phyloP scores from a whole-genome alignment of 2,329 filamentous ascomycete genomes.

The Pestalotiopsis sp. region DNA sequence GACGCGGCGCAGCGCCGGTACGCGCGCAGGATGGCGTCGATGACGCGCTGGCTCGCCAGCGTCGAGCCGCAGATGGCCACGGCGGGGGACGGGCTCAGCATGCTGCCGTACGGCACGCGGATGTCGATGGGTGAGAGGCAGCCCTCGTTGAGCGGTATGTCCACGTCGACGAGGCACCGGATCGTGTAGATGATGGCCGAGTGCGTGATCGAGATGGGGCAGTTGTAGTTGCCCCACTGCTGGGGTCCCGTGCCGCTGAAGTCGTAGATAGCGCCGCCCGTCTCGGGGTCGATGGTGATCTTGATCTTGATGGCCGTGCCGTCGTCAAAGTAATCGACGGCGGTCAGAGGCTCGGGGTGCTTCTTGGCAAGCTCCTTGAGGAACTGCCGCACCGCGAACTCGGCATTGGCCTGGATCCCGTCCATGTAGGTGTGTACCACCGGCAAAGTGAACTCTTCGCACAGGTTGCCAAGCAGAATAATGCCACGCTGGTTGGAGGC shows the following conservation, averaged over 20 bases:
- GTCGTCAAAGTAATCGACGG: slow-evolving; percentile 76
- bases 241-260: slow-evolving; percentile 54
- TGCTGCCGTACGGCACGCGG: slow-evolving; percentile 21
- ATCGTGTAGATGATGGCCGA: slow-evolving; percentile 28
- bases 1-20: slow-evolving; percentile 27
- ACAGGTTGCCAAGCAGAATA: slow-evolving; percentile 29
- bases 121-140: slow-evolving; percentile 47
- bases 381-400: slow-evolving; percentile 32
- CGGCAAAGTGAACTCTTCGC: slow-evolving; percentile 30
- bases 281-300: slow-evolving; percentile 59
- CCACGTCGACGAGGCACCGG: slow-evolving; percentile 69
- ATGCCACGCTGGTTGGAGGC: slow-evolving; percentile 43
- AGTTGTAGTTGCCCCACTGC: slow-evolving; percentile 27
- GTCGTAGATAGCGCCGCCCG: slow-evolving; percentile 68
- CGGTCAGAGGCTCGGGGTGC: slow-evolving; percentile 54
- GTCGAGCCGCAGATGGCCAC: slow-evolving; percentile 20
- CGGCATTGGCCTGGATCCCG: slow-evolving; percentile 41
- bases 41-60: slow-evolving; percentile 16
- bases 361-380: slow-evolving; percentile 47
- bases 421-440: slow-evolving; percentile 38
- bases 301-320: slow-evolving; percentile 23
- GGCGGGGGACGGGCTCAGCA: slow-evolving; percentile 28
- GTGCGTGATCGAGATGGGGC: slow-evolving; percentile 27
- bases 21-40: slow-evolving; percentile 12
- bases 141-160: slow-evolving; percentile 76